Conservation (phyloP, 2,329 filamentous ascomycete species). For the Aureobasidium leucospermi region DNA sequence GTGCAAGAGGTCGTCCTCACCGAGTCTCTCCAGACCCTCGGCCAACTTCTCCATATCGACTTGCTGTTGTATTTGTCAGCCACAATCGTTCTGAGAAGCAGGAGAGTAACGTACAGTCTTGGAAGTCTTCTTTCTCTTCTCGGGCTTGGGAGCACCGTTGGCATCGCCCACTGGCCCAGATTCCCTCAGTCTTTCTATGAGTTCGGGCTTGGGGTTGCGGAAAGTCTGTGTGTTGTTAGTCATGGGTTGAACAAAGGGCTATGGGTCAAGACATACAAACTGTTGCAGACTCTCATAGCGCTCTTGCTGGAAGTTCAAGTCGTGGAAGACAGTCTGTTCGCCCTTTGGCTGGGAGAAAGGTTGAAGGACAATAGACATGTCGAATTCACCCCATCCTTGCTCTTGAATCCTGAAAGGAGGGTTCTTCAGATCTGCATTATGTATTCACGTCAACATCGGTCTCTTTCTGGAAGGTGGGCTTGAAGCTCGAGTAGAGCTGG, state of each 20-base stretch:
- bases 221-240: constrained; percentile 51
- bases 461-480: background rate
- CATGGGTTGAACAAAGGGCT: background rate
- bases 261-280: constrained; percentile 47
- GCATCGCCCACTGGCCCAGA: constrained; percentile 64
- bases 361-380: constrained; percentile 79
- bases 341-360: constrained; percentile 67
- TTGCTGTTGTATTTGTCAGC: constrained; percentile 24
- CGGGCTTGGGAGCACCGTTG: constrained; percentile 53
- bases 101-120: constrained; percentile 17
- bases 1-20: constrained; percentile 86
- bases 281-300: constrained; percentile 77
- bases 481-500: background rate
- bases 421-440: constrained; percentile 61
- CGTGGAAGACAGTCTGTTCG: constrained; percentile 73
- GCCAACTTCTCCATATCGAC: constrained; percentile 96
- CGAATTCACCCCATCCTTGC: constrained; percentile 98
- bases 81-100: background rate
- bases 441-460: background rate
- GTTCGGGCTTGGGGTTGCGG: constrained; percentile 84
- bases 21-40: constrained; percentile 78
- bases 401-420: constrained; percentile 85
- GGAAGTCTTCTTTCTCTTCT: constrained; percentile 61
- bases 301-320: constrained; percentile 80
- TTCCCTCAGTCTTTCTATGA: constrained; percentile 71